Base-by-base conservation (phyloP, 495 filamentous ascomycete genomes). In the Penicillium silybi region DNA sequence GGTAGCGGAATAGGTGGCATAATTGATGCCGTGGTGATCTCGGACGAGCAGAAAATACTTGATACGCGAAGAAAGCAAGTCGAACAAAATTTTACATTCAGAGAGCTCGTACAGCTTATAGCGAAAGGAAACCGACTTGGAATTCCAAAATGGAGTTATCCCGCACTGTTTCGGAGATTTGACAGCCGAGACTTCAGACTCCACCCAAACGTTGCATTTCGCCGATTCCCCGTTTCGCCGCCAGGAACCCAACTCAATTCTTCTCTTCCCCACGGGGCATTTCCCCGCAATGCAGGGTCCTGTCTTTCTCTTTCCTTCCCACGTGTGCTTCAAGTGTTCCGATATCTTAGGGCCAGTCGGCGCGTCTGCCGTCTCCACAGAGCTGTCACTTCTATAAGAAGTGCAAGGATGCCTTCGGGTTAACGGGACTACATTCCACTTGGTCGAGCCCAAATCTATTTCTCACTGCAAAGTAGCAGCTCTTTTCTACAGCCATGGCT, bases 381-480 rank as follows among this genome's bases (percentile, higher is more conserved):
- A 27, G 38, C 18, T 20, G 20, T 35, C 23, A 29, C 20, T 56
- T 56, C 53, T 56, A 56, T 56, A 56, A 50, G 42, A 56, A 39
- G 42, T 26, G 46, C 42, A 46, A 26, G 42, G 19, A 46, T 40
- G 41, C 42, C 47, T 46, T 41, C 35, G 15, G 7, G 15, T 1
- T 23, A 22, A 48, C 10, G 19, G 35, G 11, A 23, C 11, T 25
- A 6, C 2, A 18, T 40, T 48, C 15, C 46, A 6, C 17, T 11
- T 25, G 9, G 23, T 11, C 22, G 26, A 44, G 41, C 2, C 3
- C 18, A 35, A 9, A n/a, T 39, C 16, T 23, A 16, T 29, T 29
- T 10, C 25, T n/a, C n/a, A n/a, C n/a, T n/a, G n/a, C n/a, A 4
- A 37, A 20, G 23, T 9, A 15, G 42, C 26, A 6, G 38, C 9